Percentiles rank a stretch among this genome's conserved stretches.
Conservation (phyloP, 2,329 filamentous ascomycete species). For the Aureobasidium sp. region DNA sequence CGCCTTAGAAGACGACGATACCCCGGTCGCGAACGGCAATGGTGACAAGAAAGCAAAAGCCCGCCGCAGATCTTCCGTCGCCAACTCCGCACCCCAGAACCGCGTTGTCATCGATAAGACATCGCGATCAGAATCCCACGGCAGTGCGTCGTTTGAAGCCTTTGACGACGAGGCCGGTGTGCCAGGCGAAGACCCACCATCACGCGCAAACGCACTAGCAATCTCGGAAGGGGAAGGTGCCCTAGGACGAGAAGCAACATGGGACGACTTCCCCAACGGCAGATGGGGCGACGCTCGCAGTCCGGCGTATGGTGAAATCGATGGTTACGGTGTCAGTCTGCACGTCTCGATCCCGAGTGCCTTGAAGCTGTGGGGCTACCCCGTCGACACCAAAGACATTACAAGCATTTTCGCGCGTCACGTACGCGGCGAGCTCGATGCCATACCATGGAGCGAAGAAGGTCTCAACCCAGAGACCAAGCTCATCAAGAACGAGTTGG, state of each 20-base stretch:
- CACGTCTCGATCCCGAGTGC: conserved; percentile 85
- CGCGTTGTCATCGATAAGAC: conserved; percentile 62
- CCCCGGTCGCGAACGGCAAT: conserved; percentile 22
- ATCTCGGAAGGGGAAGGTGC: conserved; percentile 91
- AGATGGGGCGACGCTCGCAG: conserved; percentile 91
- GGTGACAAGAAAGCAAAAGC: conserved; percentile 23
- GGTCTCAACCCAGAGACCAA: conserved; percentile 76
- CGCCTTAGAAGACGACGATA: conserved; percentile 37
- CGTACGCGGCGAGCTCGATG: conserved; percentile 68
- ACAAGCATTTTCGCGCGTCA: conserved; percentile 74
- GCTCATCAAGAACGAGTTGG: conserved; percentile 68
- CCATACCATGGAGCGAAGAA: conserved; percentile 92
- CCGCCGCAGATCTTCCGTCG: conserved; percentile 63
- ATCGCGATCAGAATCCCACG: conserved; percentile 52
- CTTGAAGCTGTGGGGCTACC: conserved; percentile 76
- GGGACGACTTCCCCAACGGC: conserved; percentile 97
- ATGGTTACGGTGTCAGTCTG: conserved; percentile 94
- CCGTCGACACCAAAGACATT: conserved; percentile 63
- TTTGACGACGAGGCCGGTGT: conserved; percentile 70
- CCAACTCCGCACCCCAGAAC: conserved; percentile 81
- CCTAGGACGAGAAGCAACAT: conserved; percentile 87
- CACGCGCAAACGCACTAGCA: conserved; percentile 73
- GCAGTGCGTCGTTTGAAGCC: conserved; percentile 51
- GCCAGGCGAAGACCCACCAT: conserved; percentile 56
- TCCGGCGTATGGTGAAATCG: conserved; percentile 90